A percentile compares a stretch with the other conserved stretches of the same genome.
These are phyloP conservation scores for Neurospora discreta DNA, from an alignment of 495 filamentous ascomycete species.

Conservation along the genomic window DNA sequence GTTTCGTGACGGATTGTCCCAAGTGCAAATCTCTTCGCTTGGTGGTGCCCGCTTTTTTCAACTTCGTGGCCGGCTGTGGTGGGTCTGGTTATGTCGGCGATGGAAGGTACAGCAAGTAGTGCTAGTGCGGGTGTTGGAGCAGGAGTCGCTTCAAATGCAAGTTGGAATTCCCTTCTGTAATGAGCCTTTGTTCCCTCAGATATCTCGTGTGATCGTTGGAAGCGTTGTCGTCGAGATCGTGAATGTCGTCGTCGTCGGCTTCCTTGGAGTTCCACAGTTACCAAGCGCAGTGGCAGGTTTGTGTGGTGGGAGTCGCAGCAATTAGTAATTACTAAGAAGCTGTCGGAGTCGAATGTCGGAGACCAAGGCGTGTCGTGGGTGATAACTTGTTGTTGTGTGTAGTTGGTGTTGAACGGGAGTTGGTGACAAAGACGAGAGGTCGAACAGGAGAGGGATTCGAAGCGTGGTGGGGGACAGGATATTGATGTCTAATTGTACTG, in stretches of 20 bases:
- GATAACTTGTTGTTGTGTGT: background rate
- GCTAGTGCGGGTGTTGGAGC: background rate
- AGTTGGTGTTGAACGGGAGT: slow-evolving; percentile 3
- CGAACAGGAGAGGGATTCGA: slow-evolving; percentile 8
- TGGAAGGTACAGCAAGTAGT: background rate
- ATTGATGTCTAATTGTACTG: slow-evolving; percentile 24
- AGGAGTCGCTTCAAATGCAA: background rate
- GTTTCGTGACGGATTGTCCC: background rate
- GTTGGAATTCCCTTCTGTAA: background rate
- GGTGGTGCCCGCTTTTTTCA: background rate
- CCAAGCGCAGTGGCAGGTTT: background rate
- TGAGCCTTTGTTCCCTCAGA: background rate
- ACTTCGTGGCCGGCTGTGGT: slow-evolving; percentile 1
- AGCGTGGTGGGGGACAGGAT: slow-evolving; percentile 23
- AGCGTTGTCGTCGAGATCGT: background rate
- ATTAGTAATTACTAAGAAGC: background rate
- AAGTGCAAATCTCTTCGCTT: background rate
- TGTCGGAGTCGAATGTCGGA: background rate
- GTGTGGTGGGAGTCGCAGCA: background rate
- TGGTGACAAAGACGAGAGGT: slow-evolving; percentile 9
- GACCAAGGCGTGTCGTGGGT: background rate
- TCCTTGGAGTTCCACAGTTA: background rate
- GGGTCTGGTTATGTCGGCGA: background rate
- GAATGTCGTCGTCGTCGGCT: background rate
- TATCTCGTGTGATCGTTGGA: background rate